Evolutionary conservation across 192 early-diverging fungal species (phyloP), one percentile per base, ranked within the genome.

Genomic region (Spizellomyces punctatus): DNA sequence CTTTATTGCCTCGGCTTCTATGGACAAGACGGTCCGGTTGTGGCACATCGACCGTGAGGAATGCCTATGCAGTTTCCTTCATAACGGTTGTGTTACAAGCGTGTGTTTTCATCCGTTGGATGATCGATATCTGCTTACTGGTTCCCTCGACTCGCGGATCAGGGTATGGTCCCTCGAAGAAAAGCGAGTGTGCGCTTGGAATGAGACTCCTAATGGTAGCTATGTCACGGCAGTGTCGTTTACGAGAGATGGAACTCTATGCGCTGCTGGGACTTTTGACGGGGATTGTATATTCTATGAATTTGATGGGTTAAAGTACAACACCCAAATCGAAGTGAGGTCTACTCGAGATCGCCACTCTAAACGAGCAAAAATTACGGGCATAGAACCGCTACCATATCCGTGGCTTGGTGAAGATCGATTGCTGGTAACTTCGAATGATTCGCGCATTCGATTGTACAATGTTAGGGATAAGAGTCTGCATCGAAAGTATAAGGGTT

Each of bases 251-350:
- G 94, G 93, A 45, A 79, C 80, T 36, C 76, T 86, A n/a, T 83
- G 90, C 14, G 88, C 91, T 7, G 91, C 87, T 6, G 94, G 95
- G 42, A 92, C 91, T 17, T 83, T 86, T 71, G 79, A 80, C 46
- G 95, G 95, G 8, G 81, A 88, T 60, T 87, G 90, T 62, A 87
- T 93, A 52, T 95, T 96, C 78, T 95, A 93, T 79, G 89, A 93
- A 47, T 88, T 88, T 7, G 87, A 91, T 56, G 91, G 85, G 1
- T 78, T 96, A 17, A 80, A 82, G 49, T 95, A 94, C 66, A 90
- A 91, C 69, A 95, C 93, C 16, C 93, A 92, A 64, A 91, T 96
- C 64, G 81, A 88, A 56, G 86, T 94, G 44, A 79, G 85, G 58
- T 86, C 78, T 42, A 77, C 86, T 10, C 79, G 86, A 42, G 82